Evolutionary conservation across 495 filamentous ascomycete genomes (phyloP).

Genomic region (Chlorociboria aeruginascens): DNA sequence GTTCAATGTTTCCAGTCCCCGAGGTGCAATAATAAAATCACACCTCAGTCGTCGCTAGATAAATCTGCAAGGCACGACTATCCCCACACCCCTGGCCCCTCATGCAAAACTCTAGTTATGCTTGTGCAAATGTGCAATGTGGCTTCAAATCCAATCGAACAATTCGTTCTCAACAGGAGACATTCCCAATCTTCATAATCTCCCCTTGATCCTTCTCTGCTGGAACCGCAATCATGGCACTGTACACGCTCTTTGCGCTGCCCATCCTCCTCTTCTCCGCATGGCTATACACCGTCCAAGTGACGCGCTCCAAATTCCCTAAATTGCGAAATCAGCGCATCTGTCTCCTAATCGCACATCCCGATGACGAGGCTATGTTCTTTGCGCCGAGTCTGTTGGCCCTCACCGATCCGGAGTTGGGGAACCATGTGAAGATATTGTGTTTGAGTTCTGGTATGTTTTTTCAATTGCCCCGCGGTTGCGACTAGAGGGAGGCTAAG

Average conservation of each 20-base stretch:
- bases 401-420: constrained; percentile 56
- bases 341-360: constrained; percentile 87
- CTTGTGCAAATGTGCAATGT: too few relatives aligned
- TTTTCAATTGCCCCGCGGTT: not conserved
- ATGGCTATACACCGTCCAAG: constrained; percentile 44
- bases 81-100: too few relatives aligned
- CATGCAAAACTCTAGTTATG: too few relatives aligned
- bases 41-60: too few relatives aligned
- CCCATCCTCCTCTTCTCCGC: constrained; percentile 43
- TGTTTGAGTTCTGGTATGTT: constrained; percentile 71
- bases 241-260: constrained; percentile 34
- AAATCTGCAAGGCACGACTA: too few relatives aligned
- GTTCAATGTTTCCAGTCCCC: too few relatives aligned
- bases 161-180: not conserved
- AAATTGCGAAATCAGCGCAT: constrained; percentile 67
- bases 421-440: constrained; percentile 87
- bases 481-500: not conserved
- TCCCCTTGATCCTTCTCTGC: not conserved
- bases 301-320: constrained; percentile 48
- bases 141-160: too few relatives aligned
- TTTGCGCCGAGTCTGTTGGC: constrained; percentile 81
- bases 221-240: constrained; percentile 9
- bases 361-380: constrained; percentile 99
- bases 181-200: not conserved
- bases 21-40: too few relatives aligned